Base-by-base conservation (phyloP, 2,329 filamentous ascomycete genomes). In the Botryotinia calthae region DNA sequence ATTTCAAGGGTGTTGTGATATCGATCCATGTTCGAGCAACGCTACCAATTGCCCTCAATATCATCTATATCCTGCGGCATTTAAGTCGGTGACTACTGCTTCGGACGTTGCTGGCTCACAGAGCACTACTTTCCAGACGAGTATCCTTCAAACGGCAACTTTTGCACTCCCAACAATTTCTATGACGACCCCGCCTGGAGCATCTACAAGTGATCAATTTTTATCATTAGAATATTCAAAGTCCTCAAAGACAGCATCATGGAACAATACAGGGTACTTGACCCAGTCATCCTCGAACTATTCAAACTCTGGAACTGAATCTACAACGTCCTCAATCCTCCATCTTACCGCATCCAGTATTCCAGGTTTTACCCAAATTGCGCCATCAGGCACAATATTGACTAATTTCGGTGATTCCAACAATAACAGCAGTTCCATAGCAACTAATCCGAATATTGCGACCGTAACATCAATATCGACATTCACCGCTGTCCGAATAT, bases 1-100 rank as follows among this genome's bases (percentile, higher is more conserved):
- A 7, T 76, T 76, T 70, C 74, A 76, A 67, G 75, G 75, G 8
- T 76, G 75, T 42, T 76, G 72, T 28, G 70, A 70, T 28, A 58
- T 20, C 22, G 70, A 74, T 58, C 72, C 72, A 65, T 76, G 75
- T 54, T 64, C 28, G n/a, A 59, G 48, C 40, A 42, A 42, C 22
- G 48, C 48, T 42, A 67, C 48, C 18, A 16, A 5, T 42, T 70
- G 68, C n/a, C 58, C 68, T 22, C 56, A 51, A 40, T 7, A 28
- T 5, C 31, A 70, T 9, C 68, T 63, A 48, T 31, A 40, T 28
- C 68, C 68, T 61, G 58, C 58, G 20, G 58, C 42, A 40, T 62
- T 63, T n/a, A 70, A 42, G 37, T 46, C 42, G 20, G 28, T 61
- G 6, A 22, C 42, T 28, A 42, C 37, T 56, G 5, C 65, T 42